phyloP scores from a whole-genome alignment of 148 eudicot genomes.

The Spergularia bocconei region DNA sequence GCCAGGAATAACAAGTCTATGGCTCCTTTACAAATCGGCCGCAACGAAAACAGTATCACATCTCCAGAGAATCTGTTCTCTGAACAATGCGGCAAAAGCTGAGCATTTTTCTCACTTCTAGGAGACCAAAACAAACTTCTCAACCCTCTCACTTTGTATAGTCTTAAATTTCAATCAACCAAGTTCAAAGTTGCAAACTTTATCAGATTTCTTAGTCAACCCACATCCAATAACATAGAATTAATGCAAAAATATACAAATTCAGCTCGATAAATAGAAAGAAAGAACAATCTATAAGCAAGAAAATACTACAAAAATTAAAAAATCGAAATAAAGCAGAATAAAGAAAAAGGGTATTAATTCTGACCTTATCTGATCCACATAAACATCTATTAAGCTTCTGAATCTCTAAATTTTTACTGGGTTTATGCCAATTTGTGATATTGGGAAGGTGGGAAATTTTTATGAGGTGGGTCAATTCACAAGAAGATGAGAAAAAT shows the following conservation, averaged over 20 bases:
- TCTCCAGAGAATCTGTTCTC: background rate
- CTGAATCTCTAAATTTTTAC: background rate
- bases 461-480: background rate
- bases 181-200: background rate
- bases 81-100: background rate
- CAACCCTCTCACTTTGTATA: background rate
- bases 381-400: background rate
- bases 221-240: background rate
- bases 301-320: background rate
- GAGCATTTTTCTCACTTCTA: background rate
- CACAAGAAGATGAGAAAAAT: background rate
- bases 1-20: too few species aligned
- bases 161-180: background rate
- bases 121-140: background rate
- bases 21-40: background rate
- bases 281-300: background rate
- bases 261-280: background rate
- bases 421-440: background rate
- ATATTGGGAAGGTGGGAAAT: background rate
- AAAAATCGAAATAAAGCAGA: background rate
- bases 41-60: background rate
- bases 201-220: slow-evolving; percentile 1
- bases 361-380: slow-evolving; percentile 7
- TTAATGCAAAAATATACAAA: background rate
- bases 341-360: slow-evolving; percentile 1